Percentiles rank a stretch among this genome's conserved stretches.
Conservation (phyloP, 805 yeast genomes). For the Osmozyma mogii region DNA sequence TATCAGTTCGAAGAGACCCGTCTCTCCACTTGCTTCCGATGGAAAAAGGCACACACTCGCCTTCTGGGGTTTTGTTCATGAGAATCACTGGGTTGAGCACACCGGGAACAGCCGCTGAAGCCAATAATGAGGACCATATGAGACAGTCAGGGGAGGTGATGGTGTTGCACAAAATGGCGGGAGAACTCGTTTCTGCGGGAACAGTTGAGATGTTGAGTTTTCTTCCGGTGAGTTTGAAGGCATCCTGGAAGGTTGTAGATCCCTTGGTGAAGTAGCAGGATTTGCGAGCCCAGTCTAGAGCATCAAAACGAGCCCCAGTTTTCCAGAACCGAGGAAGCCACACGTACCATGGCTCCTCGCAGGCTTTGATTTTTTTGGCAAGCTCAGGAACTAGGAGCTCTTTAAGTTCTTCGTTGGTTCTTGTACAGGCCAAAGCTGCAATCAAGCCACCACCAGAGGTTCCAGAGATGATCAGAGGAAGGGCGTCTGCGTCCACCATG, state of each 20-base stretch:
- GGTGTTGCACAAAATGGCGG: constrained; percentile 69
- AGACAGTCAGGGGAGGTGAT: constrained; percentile 74
- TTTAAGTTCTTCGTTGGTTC: constrained; percentile 60
- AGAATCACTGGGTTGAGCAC: constrained; percentile 71
- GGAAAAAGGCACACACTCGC: constrained; percentile 52
- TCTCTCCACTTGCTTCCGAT: constrained; percentile 74
- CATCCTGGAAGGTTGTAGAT: constrained; percentile 64
- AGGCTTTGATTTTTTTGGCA: constrained; percentile 59
- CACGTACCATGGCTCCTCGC: constrained; percentile 52
- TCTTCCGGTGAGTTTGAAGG: constrained; percentile 60
- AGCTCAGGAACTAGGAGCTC: constrained; percentile 51
- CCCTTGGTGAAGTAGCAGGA: constrained; percentile 66
- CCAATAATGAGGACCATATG: constrained; percentile 72
- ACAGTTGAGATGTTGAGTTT: constrained; percentile 68
- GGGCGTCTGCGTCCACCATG: constrained; percentile 52
- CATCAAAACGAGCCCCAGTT: constrained; percentile 75
- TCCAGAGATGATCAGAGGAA: constrained; percentile 67
- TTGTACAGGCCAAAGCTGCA: constrained; percentile 63
- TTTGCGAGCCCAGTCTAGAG: constrained; percentile 66
- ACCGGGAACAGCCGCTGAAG: constrained; percentile 81
- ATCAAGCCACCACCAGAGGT: constrained; percentile 78
- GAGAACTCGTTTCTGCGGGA: constrained; percentile 76
- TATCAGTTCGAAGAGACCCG: constrained; percentile 72
- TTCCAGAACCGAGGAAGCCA: constrained; percentile 61
- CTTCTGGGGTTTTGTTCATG: constrained; percentile 50